A percentile compares a stretch with the other conserved stretches of the same genome.
Conservation (phyloP, 371 early-diverging fungal species). For the Syncephalastrum contaminatum region DNA sequence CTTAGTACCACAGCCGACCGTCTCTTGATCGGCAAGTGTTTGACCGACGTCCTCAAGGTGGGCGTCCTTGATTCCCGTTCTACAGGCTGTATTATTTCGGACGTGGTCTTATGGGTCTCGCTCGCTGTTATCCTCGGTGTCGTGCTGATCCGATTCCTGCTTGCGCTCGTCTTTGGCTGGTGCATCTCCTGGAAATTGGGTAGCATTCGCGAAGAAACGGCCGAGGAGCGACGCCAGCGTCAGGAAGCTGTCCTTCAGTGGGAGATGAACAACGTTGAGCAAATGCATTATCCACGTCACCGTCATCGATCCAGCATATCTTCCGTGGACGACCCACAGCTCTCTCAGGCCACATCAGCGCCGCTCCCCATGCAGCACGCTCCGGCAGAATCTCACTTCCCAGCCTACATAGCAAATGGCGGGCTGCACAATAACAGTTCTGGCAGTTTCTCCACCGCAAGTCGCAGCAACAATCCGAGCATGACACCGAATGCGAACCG, state of each 20-base stretch:
- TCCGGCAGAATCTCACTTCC: neutral
- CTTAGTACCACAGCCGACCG: conserved; percentile 55
- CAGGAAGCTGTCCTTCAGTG: conserved; percentile 58
- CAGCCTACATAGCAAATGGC: conserved; percentile 1
- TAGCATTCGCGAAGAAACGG: conserved; percentile 68
- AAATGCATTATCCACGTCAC: conserved; percentile 49
- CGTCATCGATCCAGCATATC: conserved; percentile 25
- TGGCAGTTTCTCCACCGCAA: conserved; percentile 3
- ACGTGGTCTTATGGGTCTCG: conserved; percentile 75
- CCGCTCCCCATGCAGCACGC: neutral
- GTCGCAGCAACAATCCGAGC: conserved; percentile 8
- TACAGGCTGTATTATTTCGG: conserved; percentile 77
- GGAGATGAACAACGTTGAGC: conserved; percentile 67
- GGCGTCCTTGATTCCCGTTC: conserved; percentile 75
- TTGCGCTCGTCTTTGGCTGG: conserved; percentile 86
- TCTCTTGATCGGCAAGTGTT: conserved; percentile 60
- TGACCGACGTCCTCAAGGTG: conserved; percentile 70
- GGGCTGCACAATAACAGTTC: conserved; percentile 6
- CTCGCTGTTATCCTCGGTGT: conserved; percentile 77
- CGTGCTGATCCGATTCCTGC: conserved; percentile 77
- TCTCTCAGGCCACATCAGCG: neutral
- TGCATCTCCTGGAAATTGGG: conserved; percentile 73
- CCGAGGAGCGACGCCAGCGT: conserved; percentile 51
- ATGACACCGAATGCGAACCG: conserved; percentile 1
- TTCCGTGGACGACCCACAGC: conserved; percentile 16